phyloP scores from a whole-genome alignment of 2,329 filamentous ascomycete genomes.

The Colletotrichum theobromicola region DNA sequence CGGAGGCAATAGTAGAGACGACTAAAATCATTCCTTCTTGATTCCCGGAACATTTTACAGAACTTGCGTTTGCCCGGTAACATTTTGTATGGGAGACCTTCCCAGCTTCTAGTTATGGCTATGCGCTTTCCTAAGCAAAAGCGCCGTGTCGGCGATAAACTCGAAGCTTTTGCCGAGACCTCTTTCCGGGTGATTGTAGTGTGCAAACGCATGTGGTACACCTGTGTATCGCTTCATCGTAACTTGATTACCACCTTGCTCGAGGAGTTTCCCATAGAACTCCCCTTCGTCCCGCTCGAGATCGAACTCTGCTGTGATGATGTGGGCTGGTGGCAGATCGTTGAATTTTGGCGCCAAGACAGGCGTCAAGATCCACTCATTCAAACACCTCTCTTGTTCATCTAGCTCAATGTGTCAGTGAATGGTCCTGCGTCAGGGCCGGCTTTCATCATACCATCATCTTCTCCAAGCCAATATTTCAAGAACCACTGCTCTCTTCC shows the following conservation, averaged over 20 bases:
- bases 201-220: slow-evolving; percentile 33
- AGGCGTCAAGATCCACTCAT: not conserved
- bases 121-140: not conserved
- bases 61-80: no score
- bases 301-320: slow-evolving; percentile 40
- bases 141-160: slow-evolving; percentile 29
- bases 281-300: slow-evolving; percentile 38
- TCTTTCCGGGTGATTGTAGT: slow-evolving; percentile 31
- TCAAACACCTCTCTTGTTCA: not conserved
- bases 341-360: slow-evolving; percentile 31
- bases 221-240: slow-evolving; percentile 32
- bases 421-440: no score
- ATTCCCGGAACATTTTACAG: no score
- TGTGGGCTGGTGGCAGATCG: slow-evolving; percentile 31
- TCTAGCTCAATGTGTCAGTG: not conserved
- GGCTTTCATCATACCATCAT: slow-evolving; percentile 24
- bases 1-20: no score
- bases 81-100: no score
- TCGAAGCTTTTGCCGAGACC: slow-evolving; percentile 29
- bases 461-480: slow-evolving; percentile 33
- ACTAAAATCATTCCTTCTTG: no score
- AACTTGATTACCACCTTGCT: slow-evolving; percentile 27
- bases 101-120: not conserved
- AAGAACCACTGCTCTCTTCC: slow-evolving; percentile 36
- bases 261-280: slow-evolving; percentile 26